Conservation (phyloP, 805 yeast species). For the Metschnikowia aberdeeniae region DNA sequence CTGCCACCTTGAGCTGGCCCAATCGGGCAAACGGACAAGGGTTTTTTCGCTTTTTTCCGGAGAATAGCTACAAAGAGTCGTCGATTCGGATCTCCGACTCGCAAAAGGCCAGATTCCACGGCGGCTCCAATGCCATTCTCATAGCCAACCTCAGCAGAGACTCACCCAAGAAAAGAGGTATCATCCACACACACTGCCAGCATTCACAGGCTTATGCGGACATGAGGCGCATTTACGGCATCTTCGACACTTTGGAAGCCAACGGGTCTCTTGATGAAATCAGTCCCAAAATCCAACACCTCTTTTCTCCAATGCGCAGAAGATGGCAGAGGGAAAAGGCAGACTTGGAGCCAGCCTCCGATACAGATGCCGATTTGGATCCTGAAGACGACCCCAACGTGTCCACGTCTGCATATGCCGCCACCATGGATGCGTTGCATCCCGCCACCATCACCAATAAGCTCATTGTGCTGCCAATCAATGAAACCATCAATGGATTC, state of each 20-base stretch:
- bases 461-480: slow-evolving; percentile 36
- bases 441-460: slow-evolving; percentile 34
- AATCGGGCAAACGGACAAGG: slow-evolving; percentile 34
- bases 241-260: slow-evolving; percentile 30
- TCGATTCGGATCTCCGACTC: slow-evolving; percentile 19
- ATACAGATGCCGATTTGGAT: slow-evolving; percentile 4
- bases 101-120: slow-evolving; percentile 19
- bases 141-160: slow-evolving; percentile 25
- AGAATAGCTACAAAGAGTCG: slow-evolving; percentile 26
- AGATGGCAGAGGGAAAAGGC: slow-evolving; percentile 5
- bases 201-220: slow-evolving; percentile 3
- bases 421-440: slow-evolving; percentile 15
- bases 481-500: slow-evolving; percentile 33
- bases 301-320: slow-evolving; percentile 1
- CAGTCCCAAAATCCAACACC: slow-evolving; percentile 2
- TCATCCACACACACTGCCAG: slow-evolving; percentile 19
- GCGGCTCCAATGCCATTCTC: slow-evolving; percentile 24
- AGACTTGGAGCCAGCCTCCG: not conserved
- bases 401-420: not conserved
- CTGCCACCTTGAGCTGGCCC: slow-evolving; percentile 30
- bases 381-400: slow-evolving; percentile 4
- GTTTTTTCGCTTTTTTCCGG: slow-evolving; percentile 29
- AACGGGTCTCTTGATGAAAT: slow-evolving; percentile 16
- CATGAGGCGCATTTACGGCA: slow-evolving; percentile 23
- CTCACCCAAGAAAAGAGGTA: slow-evolving; percentile 31